Evolutionary conservation across 192 early-diverging fungal genomes (phyloP).

Genomic region (Coemansia sp.): DNA sequence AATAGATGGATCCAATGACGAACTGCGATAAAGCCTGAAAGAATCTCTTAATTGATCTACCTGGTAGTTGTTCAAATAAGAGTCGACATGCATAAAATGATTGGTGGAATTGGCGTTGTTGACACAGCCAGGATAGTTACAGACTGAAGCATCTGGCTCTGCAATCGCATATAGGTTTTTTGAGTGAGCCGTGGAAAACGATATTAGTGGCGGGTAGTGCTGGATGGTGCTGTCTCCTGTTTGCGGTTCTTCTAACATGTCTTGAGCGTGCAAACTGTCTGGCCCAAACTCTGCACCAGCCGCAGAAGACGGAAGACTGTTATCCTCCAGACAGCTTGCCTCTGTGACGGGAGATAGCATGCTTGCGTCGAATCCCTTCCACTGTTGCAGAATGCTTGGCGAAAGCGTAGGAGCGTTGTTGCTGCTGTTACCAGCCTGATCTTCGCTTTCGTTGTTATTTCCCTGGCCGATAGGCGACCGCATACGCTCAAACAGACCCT

Average conservation of each 20-base stretch:
- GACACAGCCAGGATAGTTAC: background rate
- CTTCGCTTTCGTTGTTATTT: background rate
- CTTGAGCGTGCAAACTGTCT: background rate
- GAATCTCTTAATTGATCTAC: constrained; percentile 13
- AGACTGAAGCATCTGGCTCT: background rate
- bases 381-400: constrained; percentile 4
- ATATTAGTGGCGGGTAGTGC: background rate
- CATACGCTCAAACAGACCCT: constrained; percentile 12
- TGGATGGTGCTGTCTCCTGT: background rate
- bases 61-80: constrained; percentile 33
- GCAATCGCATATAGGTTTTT: background rate
- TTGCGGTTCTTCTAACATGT: background rate
- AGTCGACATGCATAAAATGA: background rate
- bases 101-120: background rate
- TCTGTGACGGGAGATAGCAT: constrained; percentile 41
- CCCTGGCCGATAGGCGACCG: constrained; percentile 10
- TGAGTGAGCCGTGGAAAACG: background rate
- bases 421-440: background rate
- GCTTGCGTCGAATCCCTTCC: constrained; percentile 23
- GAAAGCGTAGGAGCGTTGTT: background rate
- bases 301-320: constrained; percentile 13
- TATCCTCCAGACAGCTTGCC: constrained; percentile 23
- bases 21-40: constrained; percentile 26
- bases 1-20: constrained; percentile 46
- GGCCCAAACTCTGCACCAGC: background rate